Base-by-base conservation (phyloP, 441 rosid species). In the Theobroma grandiflorum region DNA sequence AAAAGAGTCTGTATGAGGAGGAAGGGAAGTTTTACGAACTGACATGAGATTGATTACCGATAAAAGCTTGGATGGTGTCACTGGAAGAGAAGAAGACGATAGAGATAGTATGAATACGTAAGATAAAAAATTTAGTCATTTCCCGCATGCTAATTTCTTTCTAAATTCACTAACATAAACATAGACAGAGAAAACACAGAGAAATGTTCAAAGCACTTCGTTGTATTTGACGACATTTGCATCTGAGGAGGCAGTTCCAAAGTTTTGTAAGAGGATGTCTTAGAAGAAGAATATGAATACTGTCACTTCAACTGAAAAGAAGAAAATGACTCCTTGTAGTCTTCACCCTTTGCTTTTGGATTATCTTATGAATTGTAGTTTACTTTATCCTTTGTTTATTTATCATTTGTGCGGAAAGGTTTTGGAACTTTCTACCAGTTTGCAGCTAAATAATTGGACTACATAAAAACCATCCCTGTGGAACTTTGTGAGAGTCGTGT, bases 41-140 rank as follows among this genome's bases (percentile, higher is more conserved):
- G 89, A 89, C 78, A 89, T 88, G 84, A 84, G 31, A 88, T 75
- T 91, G 88, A 59, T 89, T 91, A 78, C 89, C 91, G 77, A 89
- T 91, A 76, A 91, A 91, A 52, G 94, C 91, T 0, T 90, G 92
- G 64, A 89, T 91, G 2, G 91, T 90, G 14, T 89, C 94, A 14
- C 87, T 88, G 47, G 91, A 89, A 15, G 91, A 91, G 90, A 89
- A 87, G 85, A 89, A 91, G 86, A 89, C 86, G 59, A 91, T 64
- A 52, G 90, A 83, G 68, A 87, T 89, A 0, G 89, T 89, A 86
- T 86, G 89, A 79, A 91, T 87, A 78, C 89, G 86, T 84, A 91
- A 89, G 52, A 88, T 84, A 6, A 91, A 85, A 10, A 85, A 86
- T 63, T 88, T 84, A 2, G 90, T 88, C 83, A 89, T 88, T 45